Evolutionary conservation across 306 rosid genomes (phyloP), one percentile per base, ranked within the genome.

Genomic region (Fragaria vesca): DNA sequence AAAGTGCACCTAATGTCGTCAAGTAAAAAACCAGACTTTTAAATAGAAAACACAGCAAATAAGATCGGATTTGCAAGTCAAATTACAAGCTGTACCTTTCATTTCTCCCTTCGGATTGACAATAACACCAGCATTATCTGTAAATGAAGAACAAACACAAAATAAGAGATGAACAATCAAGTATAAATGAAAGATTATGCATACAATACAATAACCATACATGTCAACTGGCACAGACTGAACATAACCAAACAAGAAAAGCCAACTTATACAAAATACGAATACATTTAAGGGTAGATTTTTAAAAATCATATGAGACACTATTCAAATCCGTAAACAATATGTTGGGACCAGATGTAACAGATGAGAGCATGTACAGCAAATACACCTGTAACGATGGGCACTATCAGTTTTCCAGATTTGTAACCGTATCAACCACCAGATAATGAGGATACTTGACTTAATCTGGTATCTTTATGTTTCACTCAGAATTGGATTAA

Each of bases 81-180:
- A 28, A 54, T 4, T 16, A 55, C 9, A 8, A 21, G 42, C 32
- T 48, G 12, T 69, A 89, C 91, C 88, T 80, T 89, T 82, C 90
- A 89, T 89, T 78, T 89, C 88, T 72, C 89, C 91, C 82, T 87
- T 83, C 0, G 88, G 89, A 54, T 89, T 89, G 62, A 85, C 89
- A 11, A 89, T 85, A 11, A 87, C 89, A 65, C 93, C 91, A 10
- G 88, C 91, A 43, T 89, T 83, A 62, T 85, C 91, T 85, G 88
- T 36, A 76, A 54, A 54, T 24, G 10, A 6, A 6, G 6, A 43
- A 34, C 0, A 8, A 32, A 40, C 47, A 16, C 9, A 32, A 16
- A n/a, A 4, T 18, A 30, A 21, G 6, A 3, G 1, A 43, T 21
- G 10, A 61, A 50, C 16, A 8, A 42, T 46, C 58, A 78, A 12